Base-by-base conservation (phyloP, 371 early-diverging fungal genomes). In the Parasitella parasitica region DNA sequence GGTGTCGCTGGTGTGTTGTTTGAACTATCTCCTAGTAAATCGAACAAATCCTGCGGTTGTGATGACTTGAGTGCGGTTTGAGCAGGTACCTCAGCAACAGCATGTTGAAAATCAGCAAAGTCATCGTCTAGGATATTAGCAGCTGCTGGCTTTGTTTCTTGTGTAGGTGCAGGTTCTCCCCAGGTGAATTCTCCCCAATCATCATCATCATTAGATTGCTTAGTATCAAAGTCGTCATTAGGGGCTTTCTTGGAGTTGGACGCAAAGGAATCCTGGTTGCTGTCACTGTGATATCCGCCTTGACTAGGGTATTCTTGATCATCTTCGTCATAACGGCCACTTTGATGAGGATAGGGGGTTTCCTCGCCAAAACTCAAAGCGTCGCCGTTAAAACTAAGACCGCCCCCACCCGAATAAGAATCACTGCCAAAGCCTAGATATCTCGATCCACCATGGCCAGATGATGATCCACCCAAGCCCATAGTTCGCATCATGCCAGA, bases 31-130 rank as follows among this genome's bases (percentile, higher is more conserved):
- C 72, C 78, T 28, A 81, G 57, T 8, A 81, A 59, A 61, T 81
- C 78, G 60, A 81, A 78, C 34, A 81, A 28, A 52, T 81, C 75
- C 24, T 74, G 56, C 32, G 48, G 58, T 22, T 55, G 57, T 54
- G 27, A 52, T 30, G 32, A 43, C 22, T 59, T 39, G 20, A 24
- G n/a, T 18, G 71, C 38, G 11, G 57, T 28, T 37, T 26, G 59
- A 41, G 59, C 34, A 49, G 37, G 39, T 0, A 70, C 18, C 13
- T 59, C 57, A 16, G 66, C 71, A 34, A 80, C 77, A 0, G 88
- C 86, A 38, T 78, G 77, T 54, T 86, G 86, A 54, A 88, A 88
- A 51, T 88, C 88, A 55, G 78, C 82, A 69, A 88, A 88, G 35
- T 86, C 88, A 57, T 85, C 66, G 39, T 64, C 65, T n/a, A 37